Evolutionary conservation across 2,329 filamentous ascomycete genomes (phyloP).

Genomic region (Aspergillus sp.): DNA sequence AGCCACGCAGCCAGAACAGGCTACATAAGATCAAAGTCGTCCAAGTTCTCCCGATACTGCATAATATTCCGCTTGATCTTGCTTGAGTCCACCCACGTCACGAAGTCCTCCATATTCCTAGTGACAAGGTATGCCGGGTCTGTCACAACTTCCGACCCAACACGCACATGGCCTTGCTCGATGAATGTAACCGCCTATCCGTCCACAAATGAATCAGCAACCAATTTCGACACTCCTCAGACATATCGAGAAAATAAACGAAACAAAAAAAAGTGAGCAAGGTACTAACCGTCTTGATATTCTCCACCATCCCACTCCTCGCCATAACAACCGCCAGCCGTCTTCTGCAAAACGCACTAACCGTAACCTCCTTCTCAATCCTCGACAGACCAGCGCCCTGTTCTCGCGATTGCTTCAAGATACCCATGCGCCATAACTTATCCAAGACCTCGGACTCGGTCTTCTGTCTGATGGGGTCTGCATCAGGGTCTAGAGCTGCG

Average conservation of each 20-base stretch:
- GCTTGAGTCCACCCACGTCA: conserved; percentile 92
- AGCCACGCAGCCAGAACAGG: neutral
- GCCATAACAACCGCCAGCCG: conserved; percentile 90
- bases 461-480: conserved; percentile 74
- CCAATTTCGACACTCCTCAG: neutral
- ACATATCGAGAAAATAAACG: neutral
- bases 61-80: conserved; percentile 97
- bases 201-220: conserved; percentile 10
- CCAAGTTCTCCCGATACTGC: conserved; percentile 90
- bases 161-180: conserved; percentile 89
- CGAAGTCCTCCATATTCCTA: conserved; percentile 88
- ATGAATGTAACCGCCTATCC: conserved; percentile 67
- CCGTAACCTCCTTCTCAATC: conserved; percentile 85
- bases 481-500: conserved; percentile 72
- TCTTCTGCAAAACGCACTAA: conserved; percentile 81
- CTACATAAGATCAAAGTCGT: conserved; percentile 90
- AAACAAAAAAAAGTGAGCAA: conserved; percentile 12
- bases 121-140: conserved; percentile 89
- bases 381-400: conserved; percentile 67
- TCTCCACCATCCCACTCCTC: conserved; percentile 86
- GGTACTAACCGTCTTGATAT: conserved; percentile 66
- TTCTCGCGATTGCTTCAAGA: conserved; percentile 73
- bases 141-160: conserved; percentile 85
- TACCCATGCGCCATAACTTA: conserved; percentile 90
- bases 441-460: conserved; percentile 84